Percentiles rank a stretch among this genome's conserved stretches.
These are phyloP conservation scores for Fusarium torulosum DNA, from an alignment of 2,329 filamentous ascomycete genomes.

Conservation along the genomic window DNA sequence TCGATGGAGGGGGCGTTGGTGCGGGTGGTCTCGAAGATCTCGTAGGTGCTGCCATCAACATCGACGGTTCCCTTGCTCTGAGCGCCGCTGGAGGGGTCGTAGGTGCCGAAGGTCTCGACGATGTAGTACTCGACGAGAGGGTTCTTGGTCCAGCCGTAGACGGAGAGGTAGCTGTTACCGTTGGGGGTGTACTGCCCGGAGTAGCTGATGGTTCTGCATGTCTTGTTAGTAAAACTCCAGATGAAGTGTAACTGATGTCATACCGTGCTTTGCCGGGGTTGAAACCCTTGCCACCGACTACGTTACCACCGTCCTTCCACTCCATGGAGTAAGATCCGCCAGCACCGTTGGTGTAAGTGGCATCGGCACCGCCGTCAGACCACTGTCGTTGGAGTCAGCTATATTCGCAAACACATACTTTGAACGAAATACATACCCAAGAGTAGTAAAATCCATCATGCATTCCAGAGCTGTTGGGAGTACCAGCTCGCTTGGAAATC, in stretches of 20 bases:
- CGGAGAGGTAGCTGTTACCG: constrained; percentile 54
- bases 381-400: constrained; percentile 46
- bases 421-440: constrained; percentile 41
- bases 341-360: constrained; percentile 60
- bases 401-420: neutral
- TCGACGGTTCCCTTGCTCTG: constrained; percentile 49
- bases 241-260: constrained; percentile 46
- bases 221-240: neutral
- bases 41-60: constrained; percentile 56
- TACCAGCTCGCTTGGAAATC: constrained; percentile 47
- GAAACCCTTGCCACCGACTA: constrained; percentile 48
- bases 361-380: constrained; percentile 59
- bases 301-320: constrained; percentile 55
- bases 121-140: constrained; percentile 57
- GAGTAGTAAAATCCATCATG: constrained; percentile 61
- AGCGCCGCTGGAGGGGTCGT: constrained; percentile 51
- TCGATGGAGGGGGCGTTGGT: constrained; percentile 61
- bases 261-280: constrained; percentile 51
- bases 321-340: constrained; percentile 58
- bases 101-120: constrained; percentile 53
- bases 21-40: constrained; percentile 54
- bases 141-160: constrained; percentile 57
- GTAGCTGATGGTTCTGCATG: constrained; percentile 41
- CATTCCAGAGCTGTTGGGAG: constrained; percentile 54
- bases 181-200: constrained; percentile 52